Evolutionary conservation across 1,284 basidiomycete genomes (phyloP), one percentile per base, ranked within the genome.

Genomic region (Cryptococcus deneoformans): DNA sequence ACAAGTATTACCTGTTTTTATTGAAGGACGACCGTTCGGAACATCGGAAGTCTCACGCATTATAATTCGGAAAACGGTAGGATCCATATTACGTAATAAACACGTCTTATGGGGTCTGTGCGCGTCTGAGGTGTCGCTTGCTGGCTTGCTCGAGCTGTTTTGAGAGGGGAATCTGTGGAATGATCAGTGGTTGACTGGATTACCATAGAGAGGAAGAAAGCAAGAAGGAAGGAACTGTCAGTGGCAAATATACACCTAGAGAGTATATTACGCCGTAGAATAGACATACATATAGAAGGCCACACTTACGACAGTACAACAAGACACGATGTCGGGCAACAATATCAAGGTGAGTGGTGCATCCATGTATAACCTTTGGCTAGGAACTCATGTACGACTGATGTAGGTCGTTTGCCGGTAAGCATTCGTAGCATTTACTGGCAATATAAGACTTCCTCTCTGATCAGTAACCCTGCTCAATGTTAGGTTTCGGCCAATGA

Each of bases 11-110:
- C 87, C 50, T 99, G 99, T 82, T 96, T 91, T 69, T 93, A 90
- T 79, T 96, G 91, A 85, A 98, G 97, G 80, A 91, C 99, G 73
- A 90, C 95, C 74, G n/a, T n/a, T n/a, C n/a, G n/a, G 95, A 96
- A 59, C 99, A 99, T 76, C 96, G 95, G 77, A 94, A 90, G 60
- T 99, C 99, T 73, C 96, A 96, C 69, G 94, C 99, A 75, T 96
- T 99, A 64, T 99, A 96, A 79, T 92, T 81, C 54, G 83, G 82
- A 36, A 82, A 81, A 65, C n/a, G n/a, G n/a, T n/a, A n/a, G n/a
- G n/a, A n/a, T n/a, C n/a, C n/a, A 80, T 84, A 64, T 75, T 83
- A 39, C 65, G 67, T 53, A 67, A 62, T 54, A 73, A 71, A 58
- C 59, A 64, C n/a, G 29, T 20, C 29, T 52, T 44, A 46, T 10